Conservation (phyloP, 208 protist species). For the Crithidia thermophila region DNA sequence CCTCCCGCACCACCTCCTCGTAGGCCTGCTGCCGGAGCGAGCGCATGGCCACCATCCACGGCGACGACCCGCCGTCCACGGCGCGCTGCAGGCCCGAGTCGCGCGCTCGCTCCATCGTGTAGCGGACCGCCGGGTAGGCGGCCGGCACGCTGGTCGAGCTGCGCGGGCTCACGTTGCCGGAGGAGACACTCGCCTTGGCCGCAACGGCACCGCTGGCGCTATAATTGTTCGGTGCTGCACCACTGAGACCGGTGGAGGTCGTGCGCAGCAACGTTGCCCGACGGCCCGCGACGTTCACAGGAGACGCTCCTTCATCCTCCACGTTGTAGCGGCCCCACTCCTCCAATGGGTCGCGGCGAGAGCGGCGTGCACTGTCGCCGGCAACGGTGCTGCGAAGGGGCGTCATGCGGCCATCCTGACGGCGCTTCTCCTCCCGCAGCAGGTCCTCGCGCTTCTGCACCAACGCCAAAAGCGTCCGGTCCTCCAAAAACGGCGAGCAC, state of each 20-base stretch:
- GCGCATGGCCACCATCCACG: constrained; percentile 34
- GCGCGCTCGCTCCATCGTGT: neutral
- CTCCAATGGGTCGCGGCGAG: constrained; percentile 8
- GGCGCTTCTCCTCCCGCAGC: constrained; percentile 11
- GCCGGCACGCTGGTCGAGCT: neutral
- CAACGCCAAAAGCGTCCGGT: constrained; percentile 53
- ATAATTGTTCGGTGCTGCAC: neutral
- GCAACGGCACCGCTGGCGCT: neutral
- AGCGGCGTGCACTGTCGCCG: neutral
- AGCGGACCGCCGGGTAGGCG: constrained; percentile 12
- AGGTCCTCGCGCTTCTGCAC: constrained; percentile 64
- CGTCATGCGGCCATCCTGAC: constrained; percentile 1
- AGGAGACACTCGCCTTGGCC: neutral
- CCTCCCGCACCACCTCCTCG: constrained; percentile 21
- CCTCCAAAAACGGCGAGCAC: constrained; percentile 51
- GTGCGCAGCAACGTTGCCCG: neutral
- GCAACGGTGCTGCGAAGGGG: constrained; percentile 6
- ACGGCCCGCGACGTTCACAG: neutral
- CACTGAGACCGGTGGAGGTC: neutral
- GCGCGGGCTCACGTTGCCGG: neutral
- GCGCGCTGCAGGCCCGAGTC: constrained; percentile 8
- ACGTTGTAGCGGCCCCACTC: constrained; percentile 3
- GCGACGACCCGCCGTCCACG: constrained; percentile 14
- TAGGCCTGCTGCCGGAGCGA: constrained; percentile 16
- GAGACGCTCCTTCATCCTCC: constrained; percentile 5